Evolutionary conservation across 2,329 filamentous ascomycete species (phyloP), one percentile per base, ranked within the genome.

Genomic region (Alternaria postmessia): DNA sequence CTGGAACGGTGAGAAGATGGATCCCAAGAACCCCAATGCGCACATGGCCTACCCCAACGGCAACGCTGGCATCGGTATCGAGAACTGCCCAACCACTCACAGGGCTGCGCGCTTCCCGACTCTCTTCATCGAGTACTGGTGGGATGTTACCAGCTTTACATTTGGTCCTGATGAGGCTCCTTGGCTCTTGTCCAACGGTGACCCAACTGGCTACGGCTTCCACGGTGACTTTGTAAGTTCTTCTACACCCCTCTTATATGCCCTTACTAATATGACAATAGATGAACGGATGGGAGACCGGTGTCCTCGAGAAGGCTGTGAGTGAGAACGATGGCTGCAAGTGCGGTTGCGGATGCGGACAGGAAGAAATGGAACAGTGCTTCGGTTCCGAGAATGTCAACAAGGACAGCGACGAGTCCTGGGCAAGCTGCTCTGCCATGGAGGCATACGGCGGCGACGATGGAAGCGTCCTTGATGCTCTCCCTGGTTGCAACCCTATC

Each of bases 61-160:
- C 20, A 54, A 41, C 32, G 43, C 53, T 18, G 73, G 75, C 32
- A 57, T 66, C 9, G 75, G 73, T 26, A 58, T 75, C 34, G 76
- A 77, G 46, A 72, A 73, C 48, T 79, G 76, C 61, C 76, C 76
- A 28, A 60, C 59, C 1, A 72, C 68, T 22, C 71, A 74, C 59
- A 68, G 72, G 28, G 67, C 62, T 30, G 73, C 74, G 18, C 70
- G 75, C 11, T 76, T 79, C 65, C 77, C 77, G 11, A 71, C 70
- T 38, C 75, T 79, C 54, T 79, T 79, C 65, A 74, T 78, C 20
- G 77, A 79, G 62, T 79, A 78, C 60, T 79, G 76, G 76, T 79
- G 76, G 51, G 75, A 79, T 54, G 63, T 76, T 46, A 70, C 69
- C 2, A 60, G 66, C 1, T 79, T 79, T 54, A 68, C 75, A 34